Evolutionary conservation across 2,329 filamentous ascomycete species (phyloP).

Genomic region (Fusarium luffae): DNA sequence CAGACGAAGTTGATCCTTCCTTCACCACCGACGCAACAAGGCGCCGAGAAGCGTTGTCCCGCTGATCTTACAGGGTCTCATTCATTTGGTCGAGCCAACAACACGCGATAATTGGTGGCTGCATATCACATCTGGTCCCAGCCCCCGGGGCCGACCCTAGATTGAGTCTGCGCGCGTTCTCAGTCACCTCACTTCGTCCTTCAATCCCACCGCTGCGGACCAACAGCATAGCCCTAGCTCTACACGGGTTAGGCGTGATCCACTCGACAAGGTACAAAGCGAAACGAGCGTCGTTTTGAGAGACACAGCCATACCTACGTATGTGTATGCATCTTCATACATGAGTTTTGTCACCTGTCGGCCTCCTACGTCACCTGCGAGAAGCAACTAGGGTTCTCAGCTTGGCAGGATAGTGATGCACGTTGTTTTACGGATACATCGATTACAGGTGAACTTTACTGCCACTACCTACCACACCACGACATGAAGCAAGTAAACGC

Average conservation of each 20-base stretch:
- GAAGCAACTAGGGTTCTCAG: neutral
- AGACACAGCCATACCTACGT: slow-evolving; percentile 19
- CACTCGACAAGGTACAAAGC: slow-evolving; percentile 24
- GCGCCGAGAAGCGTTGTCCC: slow-evolving; percentile 27
- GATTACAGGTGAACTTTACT: neutral
- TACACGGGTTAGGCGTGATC: slow-evolving; percentile 17
- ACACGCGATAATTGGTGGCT: slow-evolving; percentile 26
- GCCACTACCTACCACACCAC: neutral
- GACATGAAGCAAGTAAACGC: neutral
- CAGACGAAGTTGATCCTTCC: slow-evolving; percentile 23
- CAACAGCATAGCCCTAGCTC: slow-evolving; percentile 37
- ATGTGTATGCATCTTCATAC: neutral
- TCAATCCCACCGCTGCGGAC: slow-evolving; percentile 37
- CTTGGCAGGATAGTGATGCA: neutral
- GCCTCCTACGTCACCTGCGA: slow-evolving; percentile 14
- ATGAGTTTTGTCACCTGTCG: slow-evolving; percentile 22
- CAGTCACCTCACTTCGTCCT: slow-evolving; percentile 26
- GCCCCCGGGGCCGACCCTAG: slow-evolving; percentile 42
- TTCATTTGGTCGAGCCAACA: slow-evolving; percentile 32
- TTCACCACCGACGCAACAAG: slow-evolving; percentile 33
- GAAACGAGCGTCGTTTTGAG: slow-evolving; percentile 34
- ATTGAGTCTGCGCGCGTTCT: slow-evolving; percentile 19
- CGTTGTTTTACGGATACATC: neutral
- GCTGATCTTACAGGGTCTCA: slow-evolving; percentile 35
- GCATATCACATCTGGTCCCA: slow-evolving; percentile 35